Percentiles rank a stretch among this genome's conserved stretches.
These are phyloP conservation scores for Pseudozyma sp. DNA, from an alignment of 1,284 basidiomycete species.

Conservation along the genomic window DNA sequence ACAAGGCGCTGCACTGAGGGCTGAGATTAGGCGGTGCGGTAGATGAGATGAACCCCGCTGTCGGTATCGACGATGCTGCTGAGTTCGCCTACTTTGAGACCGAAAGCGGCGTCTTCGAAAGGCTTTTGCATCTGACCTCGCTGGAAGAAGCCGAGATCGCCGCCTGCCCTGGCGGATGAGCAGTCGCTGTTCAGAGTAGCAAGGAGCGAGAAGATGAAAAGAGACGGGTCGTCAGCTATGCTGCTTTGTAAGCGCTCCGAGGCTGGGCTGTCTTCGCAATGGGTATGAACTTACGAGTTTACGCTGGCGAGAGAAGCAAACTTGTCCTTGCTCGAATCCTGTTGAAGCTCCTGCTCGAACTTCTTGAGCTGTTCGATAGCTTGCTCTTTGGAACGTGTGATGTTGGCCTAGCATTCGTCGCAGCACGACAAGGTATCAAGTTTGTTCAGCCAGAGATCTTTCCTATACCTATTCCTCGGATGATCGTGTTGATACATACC, in stretches of 20 bases:
- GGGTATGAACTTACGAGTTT: constrained; percentile 49
- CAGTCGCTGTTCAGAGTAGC: constrained; percentile 56
- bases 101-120: constrained; percentile 92
- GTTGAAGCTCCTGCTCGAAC: constrained; percentile 53
- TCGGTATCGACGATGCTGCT: constrained; percentile 90
- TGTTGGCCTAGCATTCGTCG: constrained; percentile 74
- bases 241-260: not conserved
- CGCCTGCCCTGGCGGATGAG: constrained; percentile 64
- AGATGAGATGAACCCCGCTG: constrained; percentile 94
- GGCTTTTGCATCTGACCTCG: constrained; percentile 95
- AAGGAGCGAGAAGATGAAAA: not conserved
- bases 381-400: constrained; percentile 90
- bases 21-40: constrained; percentile 80
- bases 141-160: constrained; percentile 77
- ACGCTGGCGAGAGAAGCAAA: constrained; percentile 62
- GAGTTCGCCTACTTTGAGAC: constrained; percentile 82
- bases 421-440: not conserved
- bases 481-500: constrained; percentile 20
- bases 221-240: not conserved
- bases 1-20: no score
- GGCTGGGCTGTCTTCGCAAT: not conserved
- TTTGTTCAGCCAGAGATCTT: not conserved
- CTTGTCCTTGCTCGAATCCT: constrained; percentile 51
- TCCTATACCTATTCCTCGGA: no score
- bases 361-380: constrained; percentile 79